phyloP scores from a whole-genome alignment of 1,284 basidiomycete genomes.

The Fomitopsis pinicola region DNA sequence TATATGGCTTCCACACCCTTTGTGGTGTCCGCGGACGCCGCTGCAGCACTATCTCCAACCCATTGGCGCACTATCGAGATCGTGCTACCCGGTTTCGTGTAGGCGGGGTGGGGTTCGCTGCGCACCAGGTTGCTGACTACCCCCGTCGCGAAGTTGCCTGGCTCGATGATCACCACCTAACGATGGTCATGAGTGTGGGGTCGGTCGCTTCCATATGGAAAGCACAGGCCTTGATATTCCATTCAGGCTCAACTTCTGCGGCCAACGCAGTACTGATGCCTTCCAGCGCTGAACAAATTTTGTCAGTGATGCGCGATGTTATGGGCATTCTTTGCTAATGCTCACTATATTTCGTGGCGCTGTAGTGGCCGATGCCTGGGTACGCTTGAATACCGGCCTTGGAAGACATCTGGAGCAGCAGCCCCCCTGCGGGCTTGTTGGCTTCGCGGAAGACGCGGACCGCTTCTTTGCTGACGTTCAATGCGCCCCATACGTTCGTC shows the following conservation, averaged over 20 bases:
- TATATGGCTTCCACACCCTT: constrained; percentile 5
- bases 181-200: neutral
- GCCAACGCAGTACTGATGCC: constrained; percentile 29
- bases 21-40: neutral
- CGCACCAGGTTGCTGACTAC: neutral
- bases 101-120: constrained; percentile 2
- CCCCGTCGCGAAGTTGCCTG: constrained; percentile 4
- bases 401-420: constrained; percentile 29
- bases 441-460: constrained; percentile 16
- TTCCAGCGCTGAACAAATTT: constrained; percentile 16
- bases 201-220: neutral
- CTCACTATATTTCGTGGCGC: constrained; percentile 27
- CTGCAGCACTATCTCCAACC: neutral
- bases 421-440: constrained; percentile 28
- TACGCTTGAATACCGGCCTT: neutral
- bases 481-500: constrained; percentile 22
- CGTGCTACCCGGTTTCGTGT: neutral
- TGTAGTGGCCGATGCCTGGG: constrained; percentile 29
- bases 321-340: neutral
- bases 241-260: constrained; percentile 32
- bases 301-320: neutral
- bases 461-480: constrained; percentile 15
- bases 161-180: constrained; percentile 8
- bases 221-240: constrained; percentile 36
- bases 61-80: neutral